A percentile compares a stretch with the other conserved stretches of the same genome.
phyloP scores from a whole-genome alignment of 768 basidiomycete genomes.

The Lentinus tigrinus region DNA sequence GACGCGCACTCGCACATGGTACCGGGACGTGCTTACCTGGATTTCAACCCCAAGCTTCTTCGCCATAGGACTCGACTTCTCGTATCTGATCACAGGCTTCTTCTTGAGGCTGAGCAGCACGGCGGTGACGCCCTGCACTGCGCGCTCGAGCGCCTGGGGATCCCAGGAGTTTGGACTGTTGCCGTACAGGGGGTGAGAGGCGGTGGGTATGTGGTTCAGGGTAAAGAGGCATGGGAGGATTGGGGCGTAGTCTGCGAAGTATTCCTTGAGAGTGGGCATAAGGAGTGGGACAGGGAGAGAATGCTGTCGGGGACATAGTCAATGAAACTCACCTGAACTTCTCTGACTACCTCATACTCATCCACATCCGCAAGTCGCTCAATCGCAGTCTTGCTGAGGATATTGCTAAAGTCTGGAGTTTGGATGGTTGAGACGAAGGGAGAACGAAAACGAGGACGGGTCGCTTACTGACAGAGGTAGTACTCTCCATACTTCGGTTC shows the following conservation, averaged over 20 bases:
- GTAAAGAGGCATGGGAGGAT: conserved; percentile 86
- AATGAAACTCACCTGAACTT: conserved; percentile 81
- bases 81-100: conserved; percentile 91
- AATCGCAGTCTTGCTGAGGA: conserved; percentile 84
- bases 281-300: conserved; percentile 4
- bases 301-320: too few relatives aligned
- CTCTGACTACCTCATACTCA: conserved; percentile 93
- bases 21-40: conserved; percentile 65
- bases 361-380: conserved; percentile 93
- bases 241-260: conserved; percentile 95
- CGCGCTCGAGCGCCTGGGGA: conserved; percentile 66
- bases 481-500: conserved; percentile 97
- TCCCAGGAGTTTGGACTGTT: conserved; percentile 75
- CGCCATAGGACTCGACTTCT: conserved; percentile 90
- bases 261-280: conserved; percentile 61
- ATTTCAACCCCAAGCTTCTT: conserved; percentile 86
- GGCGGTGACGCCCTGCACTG: conserved; percentile 78
- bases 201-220: conserved; percentile 70
- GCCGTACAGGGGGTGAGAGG: conserved; percentile 67
- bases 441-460: neutral
- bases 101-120: conserved; percentile 94
- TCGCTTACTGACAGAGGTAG: conserved; percentile 95
- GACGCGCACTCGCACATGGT: too few relatives aligned
- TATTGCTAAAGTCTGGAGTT: conserved; percentile 87
- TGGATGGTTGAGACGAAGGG: neutral